Conservation (phyloP, 345 rosid genomes). For the Arabidopsis arenosa region DNA sequence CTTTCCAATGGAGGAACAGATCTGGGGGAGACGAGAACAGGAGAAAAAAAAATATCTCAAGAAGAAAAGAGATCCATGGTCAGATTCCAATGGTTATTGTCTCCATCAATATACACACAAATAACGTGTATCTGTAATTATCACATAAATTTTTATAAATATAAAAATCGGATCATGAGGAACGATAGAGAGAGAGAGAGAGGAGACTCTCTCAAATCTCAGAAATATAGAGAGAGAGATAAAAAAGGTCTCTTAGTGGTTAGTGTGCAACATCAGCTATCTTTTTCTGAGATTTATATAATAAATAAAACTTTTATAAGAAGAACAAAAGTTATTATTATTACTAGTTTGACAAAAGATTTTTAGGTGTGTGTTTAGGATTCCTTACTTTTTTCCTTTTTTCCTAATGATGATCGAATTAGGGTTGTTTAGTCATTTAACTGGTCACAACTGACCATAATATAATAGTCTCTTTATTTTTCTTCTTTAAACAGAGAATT, state of each 20-base stretch:
- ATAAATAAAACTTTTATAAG: neutral
- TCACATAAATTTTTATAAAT: conserved; percentile 19
- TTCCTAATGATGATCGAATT: conserved; percentile 36
- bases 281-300: conserved; percentile 41
- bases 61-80: conserved; percentile 43
- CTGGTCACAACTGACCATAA: conserved; percentile 26
- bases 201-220: conserved; percentile 40
- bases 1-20: conserved; percentile 39
- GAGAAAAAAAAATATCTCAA: conserved; percentile 24
- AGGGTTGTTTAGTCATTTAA: conserved; percentile 37
- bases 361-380: conserved; percentile 42
- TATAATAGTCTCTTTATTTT: neutral
- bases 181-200: conserved; percentile 2
- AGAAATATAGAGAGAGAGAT: conserved; percentile 13
- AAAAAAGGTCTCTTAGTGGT: conserved; percentile 22
- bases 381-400: conserved; percentile 30
- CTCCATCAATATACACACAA: conserved; percentile 40
- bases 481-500: neutral
- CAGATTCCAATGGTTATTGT: conserved; percentile 45
- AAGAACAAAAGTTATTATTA: neutral
- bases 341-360: conserved; percentile 12
- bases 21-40: conserved; percentile 41
- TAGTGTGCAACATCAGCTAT: conserved; percentile 44
- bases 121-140: conserved; percentile 44
- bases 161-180: conserved; percentile 40